Percentiles rank a stretch among this genome's conserved stretches.
phyloP scores from a whole-genome alignment of 257 asterid genomes.

The Solanum megistacrolobum region DNA sequence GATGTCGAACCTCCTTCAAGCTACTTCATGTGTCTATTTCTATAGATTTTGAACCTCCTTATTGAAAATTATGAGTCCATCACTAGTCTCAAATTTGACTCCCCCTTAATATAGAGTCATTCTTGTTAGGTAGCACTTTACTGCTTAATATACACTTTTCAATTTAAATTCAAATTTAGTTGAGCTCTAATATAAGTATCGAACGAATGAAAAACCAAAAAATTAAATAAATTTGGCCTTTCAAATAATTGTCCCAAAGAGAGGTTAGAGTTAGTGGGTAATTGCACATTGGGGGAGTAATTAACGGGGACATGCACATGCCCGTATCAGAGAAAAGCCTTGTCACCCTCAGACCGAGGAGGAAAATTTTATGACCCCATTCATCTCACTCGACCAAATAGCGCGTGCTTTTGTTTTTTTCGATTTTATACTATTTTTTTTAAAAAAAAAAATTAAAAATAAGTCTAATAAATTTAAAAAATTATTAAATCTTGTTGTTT shows the following conservation, averaged over 20 bases:
- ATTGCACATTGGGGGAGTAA: neutral
- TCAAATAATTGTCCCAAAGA: neutral
- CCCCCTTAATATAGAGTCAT: accelerated
- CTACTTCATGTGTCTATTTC: too few relatives aligned
- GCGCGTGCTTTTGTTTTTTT: neutral
- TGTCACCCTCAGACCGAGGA: neutral
- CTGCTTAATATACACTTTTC: accelerated
- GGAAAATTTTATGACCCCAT: neutral
- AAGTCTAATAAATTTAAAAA: too few relatives aligned
- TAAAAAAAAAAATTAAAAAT: too few relatives aligned
- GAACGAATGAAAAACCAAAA: too few relatives aligned
- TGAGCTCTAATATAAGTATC: too few relatives aligned
- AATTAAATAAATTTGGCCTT: neutral
- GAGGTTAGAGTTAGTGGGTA: neutral
- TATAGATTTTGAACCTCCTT: accelerated
- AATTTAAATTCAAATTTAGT: accelerated
- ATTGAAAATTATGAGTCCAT: too few relatives aligned
- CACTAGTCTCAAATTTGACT: too few relatives aligned
- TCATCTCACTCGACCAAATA: neutral
- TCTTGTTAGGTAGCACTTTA: neutral
- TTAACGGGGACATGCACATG: constrained; percentile 5
- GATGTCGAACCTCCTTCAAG: accelerated
- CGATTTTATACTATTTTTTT: neutral
- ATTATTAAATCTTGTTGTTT: too few relatives aligned
- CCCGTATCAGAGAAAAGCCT: neutral